Conservation (phyloP, 768 basidiomycete genomes). For the Leccinum rimulosum region DNA sequence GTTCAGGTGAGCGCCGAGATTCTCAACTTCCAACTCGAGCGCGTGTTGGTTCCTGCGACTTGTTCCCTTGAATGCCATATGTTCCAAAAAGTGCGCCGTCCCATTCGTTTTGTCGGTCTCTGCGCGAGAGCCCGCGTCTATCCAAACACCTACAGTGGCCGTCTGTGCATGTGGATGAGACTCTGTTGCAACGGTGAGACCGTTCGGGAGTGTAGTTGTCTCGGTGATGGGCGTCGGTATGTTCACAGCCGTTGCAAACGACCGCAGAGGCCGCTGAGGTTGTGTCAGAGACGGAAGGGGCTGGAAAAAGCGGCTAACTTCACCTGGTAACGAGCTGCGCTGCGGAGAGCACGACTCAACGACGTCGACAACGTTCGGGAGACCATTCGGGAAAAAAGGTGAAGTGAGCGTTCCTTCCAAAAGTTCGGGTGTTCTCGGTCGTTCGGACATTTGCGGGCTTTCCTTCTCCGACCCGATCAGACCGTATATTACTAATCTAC, state of each 20-base stretch:
- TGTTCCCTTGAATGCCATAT: constrained; percentile 98
- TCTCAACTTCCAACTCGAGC: constrained; percentile 96
- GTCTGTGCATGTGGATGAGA: constrained; percentile 88
- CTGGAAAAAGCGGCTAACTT: constrained; percentile 5
- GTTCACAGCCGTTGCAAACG: constrained; percentile 73
- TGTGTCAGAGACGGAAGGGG: constrained; percentile 2
- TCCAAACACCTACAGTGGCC: constrained; percentile 99
- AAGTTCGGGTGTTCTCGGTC: constrained; percentile 35
- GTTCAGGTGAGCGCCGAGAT: constrained; percentile 94
- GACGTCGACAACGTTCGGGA: constrained; percentile 44
- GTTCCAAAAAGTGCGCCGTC: constrained; percentile 97
- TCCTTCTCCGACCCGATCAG: constrained; percentile 21
- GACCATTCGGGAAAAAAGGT: constrained; percentile 40
- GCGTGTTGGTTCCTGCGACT: constrained; percentile 81
- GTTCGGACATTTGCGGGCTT: constrained; percentile 23
- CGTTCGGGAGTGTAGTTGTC: constrained; percentile 90
- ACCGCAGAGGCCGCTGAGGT: constrained; percentile 53
- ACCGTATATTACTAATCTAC: not conserved
- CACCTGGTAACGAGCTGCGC: constrained; percentile 37
- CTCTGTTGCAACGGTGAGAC: constrained; percentile 93
- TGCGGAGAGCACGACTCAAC: constrained; percentile 41
- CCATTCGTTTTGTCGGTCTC: constrained; percentile 95
- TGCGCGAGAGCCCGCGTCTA: constrained; percentile 95
- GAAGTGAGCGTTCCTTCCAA: constrained; percentile 8
- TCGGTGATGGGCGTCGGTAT: constrained; percentile 75